A percentile compares a stretch with the other conserved stretches of the same genome.
These are phyloP conservation scores for Spathaspora sp. DNA, from an alignment of 805 yeast genomes.

Conservation along the genomic window DNA sequence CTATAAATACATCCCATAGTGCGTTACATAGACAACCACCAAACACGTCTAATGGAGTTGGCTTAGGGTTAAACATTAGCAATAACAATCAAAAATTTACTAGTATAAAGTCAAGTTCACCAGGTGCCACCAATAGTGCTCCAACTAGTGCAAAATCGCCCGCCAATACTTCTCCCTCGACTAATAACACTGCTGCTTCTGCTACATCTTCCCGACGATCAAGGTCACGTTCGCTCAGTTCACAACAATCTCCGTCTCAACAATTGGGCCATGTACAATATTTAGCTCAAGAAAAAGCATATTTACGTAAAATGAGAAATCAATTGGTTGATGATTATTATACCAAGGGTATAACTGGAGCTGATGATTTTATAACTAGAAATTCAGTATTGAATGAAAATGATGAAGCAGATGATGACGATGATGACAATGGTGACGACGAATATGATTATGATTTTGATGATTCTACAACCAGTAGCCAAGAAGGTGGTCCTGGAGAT, in stretches of 20 bases:
- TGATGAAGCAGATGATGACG: constrained; percentile 13
- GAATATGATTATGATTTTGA: constrained; percentile 3
- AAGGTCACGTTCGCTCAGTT: not conserved
- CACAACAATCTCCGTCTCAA: not conserved
- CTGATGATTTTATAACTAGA: constrained; percentile 16
- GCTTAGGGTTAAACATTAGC: not conserved
- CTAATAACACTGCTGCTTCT: not conserved
- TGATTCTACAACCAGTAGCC: not conserved
- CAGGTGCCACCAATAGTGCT: not conserved
- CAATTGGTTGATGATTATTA: constrained; percentile 67
- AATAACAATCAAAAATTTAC: not conserved
- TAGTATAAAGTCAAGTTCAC: not conserved
- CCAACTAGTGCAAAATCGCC: not conserved
- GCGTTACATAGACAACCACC: not conserved
- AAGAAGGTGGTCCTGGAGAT: not conserved
- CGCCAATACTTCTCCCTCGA: not conserved
- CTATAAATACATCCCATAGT: not conserved
- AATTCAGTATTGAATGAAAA: constrained; percentile 11
- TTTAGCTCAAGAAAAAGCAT: constrained; percentile 63
- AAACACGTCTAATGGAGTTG: not conserved
- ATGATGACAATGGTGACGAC: constrained; percentile 10
- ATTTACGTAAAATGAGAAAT: constrained; percentile 58
- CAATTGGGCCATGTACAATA: constrained; percentile 24
- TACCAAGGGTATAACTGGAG: constrained; percentile 58
- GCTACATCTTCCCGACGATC: not conserved